Base-by-base conservation (phyloP, 2,329 filamentous ascomycete species). In the Hypoxylon sp. region DNA sequence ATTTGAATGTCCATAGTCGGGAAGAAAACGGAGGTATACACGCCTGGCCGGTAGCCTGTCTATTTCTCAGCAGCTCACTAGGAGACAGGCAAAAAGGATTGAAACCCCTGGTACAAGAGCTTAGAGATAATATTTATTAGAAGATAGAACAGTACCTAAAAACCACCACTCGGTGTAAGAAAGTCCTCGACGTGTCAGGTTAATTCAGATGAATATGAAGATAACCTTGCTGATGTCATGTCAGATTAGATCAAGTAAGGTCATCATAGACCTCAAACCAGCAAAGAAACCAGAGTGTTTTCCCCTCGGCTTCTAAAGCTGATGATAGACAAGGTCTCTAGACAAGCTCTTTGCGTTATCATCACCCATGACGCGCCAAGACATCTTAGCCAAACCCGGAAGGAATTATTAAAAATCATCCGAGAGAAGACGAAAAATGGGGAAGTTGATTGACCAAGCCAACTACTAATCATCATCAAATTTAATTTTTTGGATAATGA, bases 1-100 rank as follows among this genome's bases (percentile, higher is more conserved):
- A 84, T 2, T 76, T 86, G 32, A 75, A 83, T 37, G 82, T 90
- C n/a, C 80, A 82, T 56, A 82, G 81, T 57, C 80, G 85, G 70
- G 86, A 87, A 71, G 87, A 91, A 68, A 78, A 82, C 26, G 89
- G 86, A 13, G 89, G 87, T 2, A 89, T 95, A 60, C 92, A 96
- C 76, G 92, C 89, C 10, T 96, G 92, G 93, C 91, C 92, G 0
- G 89, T 96, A 19, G 90, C 89, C 8, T 82, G 82, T 48, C 71
- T 87, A n/a, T 87, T 87, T 71, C 74, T 88, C 26, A 82, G 84
- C 46, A 79, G 77, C 48, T 80, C 80, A 24, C 72, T 74, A n/a
- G 77, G 81, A 32, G 78, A 82, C 71, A 82, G 87, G 57, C 74
- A 85, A 56, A 80, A 81, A 64, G 86, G 87, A 2, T 72, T 90